These are phyloP conservation scores for Rubroboletus satanas DNA, from an alignment of 768 basidiomycete genomes.

Conservation along the genomic window DNA sequence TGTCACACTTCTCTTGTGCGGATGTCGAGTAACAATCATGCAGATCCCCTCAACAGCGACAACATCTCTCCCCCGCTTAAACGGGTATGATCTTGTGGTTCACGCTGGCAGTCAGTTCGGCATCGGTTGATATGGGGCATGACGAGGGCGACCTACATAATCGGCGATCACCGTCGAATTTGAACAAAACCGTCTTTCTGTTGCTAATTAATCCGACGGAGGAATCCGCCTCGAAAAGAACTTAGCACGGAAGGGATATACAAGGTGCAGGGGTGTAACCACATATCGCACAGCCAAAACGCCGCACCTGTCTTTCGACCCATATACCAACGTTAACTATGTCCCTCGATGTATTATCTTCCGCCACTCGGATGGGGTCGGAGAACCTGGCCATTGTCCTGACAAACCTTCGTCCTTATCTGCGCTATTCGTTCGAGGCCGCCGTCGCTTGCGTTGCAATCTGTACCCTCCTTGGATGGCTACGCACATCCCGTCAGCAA, in stretches of 20 bases:
- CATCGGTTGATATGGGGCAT: too few species aligned
- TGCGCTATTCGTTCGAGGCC: not conserved
- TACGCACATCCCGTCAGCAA: not conserved
- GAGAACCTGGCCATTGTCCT: not conserved
- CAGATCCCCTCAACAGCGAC: too few species aligned
- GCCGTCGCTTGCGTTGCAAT: not conserved
- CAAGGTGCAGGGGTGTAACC: conserved; percentile 18
- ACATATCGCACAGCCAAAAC: conserved; percentile 31
- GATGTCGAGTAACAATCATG: too few species aligned
- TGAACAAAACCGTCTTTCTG: too few species aligned
- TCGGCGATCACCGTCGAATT: too few species aligned
- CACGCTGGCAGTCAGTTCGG: too few species aligned
- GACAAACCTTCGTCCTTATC: not conserved
- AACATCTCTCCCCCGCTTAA: too few species aligned
- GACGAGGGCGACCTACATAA: too few species aligned
- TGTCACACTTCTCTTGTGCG: too few species aligned
- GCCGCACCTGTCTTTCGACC: not conserved
- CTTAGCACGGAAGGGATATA: too few species aligned
- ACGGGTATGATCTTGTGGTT: too few species aligned
- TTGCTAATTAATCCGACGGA: conserved; percentile 38
- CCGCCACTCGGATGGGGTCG: not conserved
- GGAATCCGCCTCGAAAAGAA: too few species aligned
- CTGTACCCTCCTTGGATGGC: conserved; percentile 8
- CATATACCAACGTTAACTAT: not conserved
- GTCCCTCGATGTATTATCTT: not conserved